These are phyloP conservation scores for Neurospora sp. DNA, from an alignment of 495 filamentous ascomycete species.

Conservation along the genomic window DNA sequence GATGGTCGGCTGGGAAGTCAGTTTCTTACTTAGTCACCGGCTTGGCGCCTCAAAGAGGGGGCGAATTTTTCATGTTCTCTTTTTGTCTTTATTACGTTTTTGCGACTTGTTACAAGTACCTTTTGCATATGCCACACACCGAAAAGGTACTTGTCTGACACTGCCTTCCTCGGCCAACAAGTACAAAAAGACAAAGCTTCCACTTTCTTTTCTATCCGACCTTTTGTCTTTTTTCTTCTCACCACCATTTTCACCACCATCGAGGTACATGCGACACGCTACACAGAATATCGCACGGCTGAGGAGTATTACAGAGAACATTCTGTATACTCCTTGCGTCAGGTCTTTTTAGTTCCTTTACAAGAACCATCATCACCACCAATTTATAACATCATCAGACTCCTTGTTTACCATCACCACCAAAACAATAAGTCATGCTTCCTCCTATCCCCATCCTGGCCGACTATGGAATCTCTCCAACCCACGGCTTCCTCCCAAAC, in stretches of 20 bases:
- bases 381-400: neutral
- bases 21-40: neutral
- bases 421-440: slow-evolving; percentile 48
- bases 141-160: neutral
- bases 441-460: slow-evolving; percentile 66
- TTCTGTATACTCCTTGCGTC: slow-evolving; percentile 56
- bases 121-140: neutral
- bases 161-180: neutral
- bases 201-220: neutral
- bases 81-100: neutral
- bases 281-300: slow-evolving; percentile 40
- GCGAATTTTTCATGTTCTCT: neutral
- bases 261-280: slow-evolving; percentile 5
- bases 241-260: slow-evolving; percentile 21
- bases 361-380: slow-evolving; percentile 4
- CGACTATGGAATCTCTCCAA: slow-evolving; percentile 81
- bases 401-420: neutral
- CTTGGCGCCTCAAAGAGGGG: neutral
- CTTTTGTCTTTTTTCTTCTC: neutral
- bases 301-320: slow-evolving; percentile 47
- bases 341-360: slow-evolving; percentile 30
- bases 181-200: neutral
- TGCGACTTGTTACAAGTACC: neutral
- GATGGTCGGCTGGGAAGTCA: neutral
- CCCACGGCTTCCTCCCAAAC: slow-evolving; percentile 80